Evolutionary conservation across 148 eudicot species (phyloP).

Genomic region (Rhododendron mucronatum): DNA sequence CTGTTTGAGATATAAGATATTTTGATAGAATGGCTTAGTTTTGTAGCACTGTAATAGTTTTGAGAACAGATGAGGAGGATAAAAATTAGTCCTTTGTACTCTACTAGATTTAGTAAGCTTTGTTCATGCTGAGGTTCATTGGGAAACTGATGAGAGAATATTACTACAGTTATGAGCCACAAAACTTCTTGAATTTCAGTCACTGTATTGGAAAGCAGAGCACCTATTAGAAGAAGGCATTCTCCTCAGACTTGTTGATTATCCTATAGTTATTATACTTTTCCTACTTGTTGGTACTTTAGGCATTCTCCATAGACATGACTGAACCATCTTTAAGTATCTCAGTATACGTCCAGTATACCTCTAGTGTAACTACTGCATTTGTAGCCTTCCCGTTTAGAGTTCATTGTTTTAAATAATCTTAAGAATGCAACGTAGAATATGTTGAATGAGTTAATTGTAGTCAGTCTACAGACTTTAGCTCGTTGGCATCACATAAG

Average conservation of each 20-base stretch:
- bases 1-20: not conserved
- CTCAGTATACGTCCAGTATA: no score
- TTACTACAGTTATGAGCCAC: not conserved
- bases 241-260: not conserved
- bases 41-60: not conserved
- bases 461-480: not conserved
- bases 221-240: not conserved
- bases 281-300: not conserved
- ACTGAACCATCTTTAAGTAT: slow-evolving; percentile 1
- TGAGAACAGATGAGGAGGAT: not conserved
- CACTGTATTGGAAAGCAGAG: not conserved
- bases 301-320: not conserved
- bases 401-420: not conserved
- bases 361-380: not conserved
- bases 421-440: not conserved
- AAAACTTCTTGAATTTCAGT: not conserved
- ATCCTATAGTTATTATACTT: not conserved
- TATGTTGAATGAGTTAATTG: not conserved
- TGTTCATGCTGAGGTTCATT: not conserved
- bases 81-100: not conserved
- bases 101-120: not conserved
- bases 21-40: not conserved
- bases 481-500: not conserved
- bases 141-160: not conserved
- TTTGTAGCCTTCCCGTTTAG: no score